Evolutionary conservation across 345 rosid species (phyloP).

Genomic region (Dimocarpus longan): DNA sequence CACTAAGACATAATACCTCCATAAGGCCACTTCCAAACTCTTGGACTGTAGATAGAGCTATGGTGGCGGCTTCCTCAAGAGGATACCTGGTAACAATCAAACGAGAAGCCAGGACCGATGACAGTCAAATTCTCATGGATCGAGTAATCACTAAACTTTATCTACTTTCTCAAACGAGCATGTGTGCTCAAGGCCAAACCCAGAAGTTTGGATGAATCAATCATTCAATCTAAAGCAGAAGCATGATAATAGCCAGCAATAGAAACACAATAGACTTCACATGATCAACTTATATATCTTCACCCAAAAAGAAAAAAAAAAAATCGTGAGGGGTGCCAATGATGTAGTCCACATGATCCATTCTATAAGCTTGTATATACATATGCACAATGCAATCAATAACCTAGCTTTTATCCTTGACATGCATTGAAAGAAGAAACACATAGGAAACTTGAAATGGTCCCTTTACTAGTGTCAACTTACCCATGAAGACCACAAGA

Average conservation of each 20-base stretch:
- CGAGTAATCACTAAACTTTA: not conserved
- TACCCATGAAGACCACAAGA: not conserved
- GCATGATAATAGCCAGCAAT: not conserved
- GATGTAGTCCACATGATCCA: not conserved
- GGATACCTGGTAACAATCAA: conserved; percentile 58
- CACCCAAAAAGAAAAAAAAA: not conserved
- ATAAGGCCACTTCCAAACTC: conserved; percentile 63
- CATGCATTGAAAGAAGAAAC: too few relatives aligned
- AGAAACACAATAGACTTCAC: not conserved
- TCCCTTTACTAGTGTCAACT: not conserved
- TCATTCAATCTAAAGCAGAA: too few relatives aligned
- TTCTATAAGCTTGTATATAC: too few relatives aligned
- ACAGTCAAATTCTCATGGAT: not conserved
- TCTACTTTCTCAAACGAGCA: too few relatives aligned
- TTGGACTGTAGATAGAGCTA: conserved; percentile 71
- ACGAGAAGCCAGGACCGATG: not conserved
- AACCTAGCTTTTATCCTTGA: too few relatives aligned
- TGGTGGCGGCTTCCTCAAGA: conserved; percentile 71
- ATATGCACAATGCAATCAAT: too few relatives aligned
- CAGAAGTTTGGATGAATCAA: not conserved
- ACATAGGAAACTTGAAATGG: not conserved
- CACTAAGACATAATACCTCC: conserved; percentile 56
- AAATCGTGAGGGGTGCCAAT: not conserved
- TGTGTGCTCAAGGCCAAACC: not conserved
- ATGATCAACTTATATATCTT: not conserved